Percentiles rank a stretch among this genome's conserved stretches.
Conservation (phyloP, 805 yeast species). For the Wickerhamiella shivajii region DNA sequence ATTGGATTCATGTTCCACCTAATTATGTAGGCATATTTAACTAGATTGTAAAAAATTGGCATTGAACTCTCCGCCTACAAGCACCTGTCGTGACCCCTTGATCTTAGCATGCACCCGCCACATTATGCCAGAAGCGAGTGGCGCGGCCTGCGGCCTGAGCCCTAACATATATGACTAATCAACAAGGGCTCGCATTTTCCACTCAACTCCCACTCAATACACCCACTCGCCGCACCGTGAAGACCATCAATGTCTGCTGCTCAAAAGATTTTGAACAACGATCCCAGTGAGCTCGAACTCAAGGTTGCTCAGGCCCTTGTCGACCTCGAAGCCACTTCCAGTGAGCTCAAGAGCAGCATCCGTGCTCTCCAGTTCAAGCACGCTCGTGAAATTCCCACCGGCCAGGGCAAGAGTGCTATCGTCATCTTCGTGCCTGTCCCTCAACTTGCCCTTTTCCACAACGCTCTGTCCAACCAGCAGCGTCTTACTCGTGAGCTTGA, state of each 20-base stretch:
- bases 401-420: slow-evolving; percentile 97
- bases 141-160: no score
- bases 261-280: slow-evolving; percentile 84
- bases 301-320: slow-evolving; percentile 97
- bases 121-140: no score
- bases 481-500: slow-evolving; percentile 96
- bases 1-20: no score
- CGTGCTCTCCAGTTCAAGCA: slow-evolving; percentile 98
- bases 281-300: slow-evolving; percentile 97
- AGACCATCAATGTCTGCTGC: slow-evolving; percentile 70
- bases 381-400: slow-evolving; percentile 93
- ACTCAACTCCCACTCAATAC: slow-evolving; percentile 4
- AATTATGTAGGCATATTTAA: no score
- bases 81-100: no score
- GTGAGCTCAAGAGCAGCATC: slow-evolving; percentile 94
- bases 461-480: slow-evolving; percentile 90
- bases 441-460: slow-evolving; percentile 80
- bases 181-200: slow-evolving; percentile 1
- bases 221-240: slow-evolving; percentile 1
- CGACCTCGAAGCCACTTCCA: slow-evolving; percentile 86
- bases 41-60: no score
- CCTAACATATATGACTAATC: slow-evolving; percentile 1
- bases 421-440: slow-evolving; percentile 98
- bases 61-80: no score
- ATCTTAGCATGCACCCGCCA: no score